Evolutionary conservation across 352 stramenopile species (phyloP), one percentile per base, ranked within the genome.

Genomic region (Globisporangium viniferum): DNA sequence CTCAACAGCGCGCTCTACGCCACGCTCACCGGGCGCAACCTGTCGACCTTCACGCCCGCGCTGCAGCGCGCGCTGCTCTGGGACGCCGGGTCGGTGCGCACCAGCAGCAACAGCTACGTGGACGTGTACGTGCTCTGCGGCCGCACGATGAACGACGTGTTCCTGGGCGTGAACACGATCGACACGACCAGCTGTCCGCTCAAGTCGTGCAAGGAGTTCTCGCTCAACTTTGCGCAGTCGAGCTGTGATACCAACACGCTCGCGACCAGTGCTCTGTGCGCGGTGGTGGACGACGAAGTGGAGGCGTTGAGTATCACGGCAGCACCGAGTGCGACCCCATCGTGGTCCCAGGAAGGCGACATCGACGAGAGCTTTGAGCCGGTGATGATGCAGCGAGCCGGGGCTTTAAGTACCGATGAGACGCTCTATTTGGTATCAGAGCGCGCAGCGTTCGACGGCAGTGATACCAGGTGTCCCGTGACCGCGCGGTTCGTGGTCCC

Each of bases 21-120:
- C 22, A 36, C 53, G 27, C 53, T 58, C 24, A 5, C 4, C 22
- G 18, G 24, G 14, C 22, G 14, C 22, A 58, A 36, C 10, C 27
- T 58, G 22, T 33, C 53, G 27, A 12, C 24, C 5, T n/a, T 58
- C 24, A 22, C 53, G 14, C 53, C 48, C 20, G n/a, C 48, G 1
- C 67, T 91, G 2, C 85, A 93, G 57, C 78, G 81, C 15, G 82
- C 83, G 5, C 66, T 93, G 48, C 69, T 93, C 5, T 93, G 85
- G 83, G 81, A 93, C 61, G 73, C 74, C 0, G 85, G 85, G 15
- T 49, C 14, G 9, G 41, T 49, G 48, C 48, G 48, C 48, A 27
- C 48, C 15, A 70, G 64, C 41, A 49, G 15, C 15, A 0, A n/a
- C 31, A 84, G 63, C 20, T 81, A 81, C 63, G 53, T 77, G 5